phyloP scores from a whole-genome alignment of 208 protist species.

The Naegleria fowleri region DNA sequence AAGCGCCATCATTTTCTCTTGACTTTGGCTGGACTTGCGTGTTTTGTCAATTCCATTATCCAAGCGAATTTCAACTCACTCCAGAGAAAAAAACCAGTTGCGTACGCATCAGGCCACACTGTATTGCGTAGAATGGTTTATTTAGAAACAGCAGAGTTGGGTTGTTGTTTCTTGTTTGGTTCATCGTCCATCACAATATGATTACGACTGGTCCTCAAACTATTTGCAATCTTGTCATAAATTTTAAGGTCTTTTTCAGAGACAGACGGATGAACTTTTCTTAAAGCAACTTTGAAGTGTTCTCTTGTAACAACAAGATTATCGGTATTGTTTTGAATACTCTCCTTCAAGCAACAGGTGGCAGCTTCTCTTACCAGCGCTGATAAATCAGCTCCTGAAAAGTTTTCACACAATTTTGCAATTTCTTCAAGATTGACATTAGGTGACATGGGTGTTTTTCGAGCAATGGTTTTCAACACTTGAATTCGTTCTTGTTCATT shows the following conservation, averaged over 20 bases:
- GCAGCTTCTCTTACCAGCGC: slow-evolving; percentile 83
- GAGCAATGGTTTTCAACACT: slow-evolving; percentile 77
- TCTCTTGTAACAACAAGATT: neutral
- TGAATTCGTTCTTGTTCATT: slow-evolving; percentile 62
- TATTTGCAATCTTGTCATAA: neutral
- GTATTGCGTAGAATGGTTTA: too few species aligned
- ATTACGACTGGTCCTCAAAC: neutral
- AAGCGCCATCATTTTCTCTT: too few species aligned
- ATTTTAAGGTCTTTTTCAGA: neutral
- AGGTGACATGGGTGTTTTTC: slow-evolving; percentile 71
- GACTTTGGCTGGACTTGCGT: too few species aligned
- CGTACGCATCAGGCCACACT: too few species aligned
- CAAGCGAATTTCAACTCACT: too few species aligned
- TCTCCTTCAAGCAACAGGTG: slow-evolving; percentile 35
- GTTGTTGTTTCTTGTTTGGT: neutral
- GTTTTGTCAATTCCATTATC: too few species aligned
- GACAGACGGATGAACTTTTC: neutral
- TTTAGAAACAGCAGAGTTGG: too few species aligned
- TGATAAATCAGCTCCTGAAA: slow-evolving; percentile 87
- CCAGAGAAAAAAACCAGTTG: too few species aligned
- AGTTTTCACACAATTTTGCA: slow-evolving; percentile 70
- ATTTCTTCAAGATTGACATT: slow-evolving; percentile 67
- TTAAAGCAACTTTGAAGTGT: slow-evolving; percentile 14
- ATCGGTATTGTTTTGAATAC: neutral
- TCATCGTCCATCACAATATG: neutral